Conservation (phyloP, 2,329 filamentous ascomycete species). For the Colletotrichum sp. region DNA sequence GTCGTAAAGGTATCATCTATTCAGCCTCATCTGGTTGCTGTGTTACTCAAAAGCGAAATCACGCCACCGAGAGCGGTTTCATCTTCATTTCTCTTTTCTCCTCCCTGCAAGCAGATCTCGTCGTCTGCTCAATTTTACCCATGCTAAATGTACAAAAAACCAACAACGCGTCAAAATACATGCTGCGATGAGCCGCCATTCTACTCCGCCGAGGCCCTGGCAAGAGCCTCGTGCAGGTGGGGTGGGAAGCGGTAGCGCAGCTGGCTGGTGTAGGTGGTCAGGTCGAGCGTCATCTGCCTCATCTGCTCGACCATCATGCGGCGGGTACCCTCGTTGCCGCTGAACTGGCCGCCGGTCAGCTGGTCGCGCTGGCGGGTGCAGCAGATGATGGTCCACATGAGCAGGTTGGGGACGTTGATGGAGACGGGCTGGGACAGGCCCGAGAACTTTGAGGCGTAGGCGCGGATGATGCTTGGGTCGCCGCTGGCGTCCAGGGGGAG, state of each 20-base stretch:
- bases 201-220: constrained; percentile 76
- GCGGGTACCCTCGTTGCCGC: constrained; percentile 70
- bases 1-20: background rate
- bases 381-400: constrained; percentile 92
- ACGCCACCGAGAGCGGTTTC: background rate
- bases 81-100: background rate
- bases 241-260: constrained; percentile 89
- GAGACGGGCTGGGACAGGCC: constrained; percentile 80
- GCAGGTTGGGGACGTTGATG: constrained; percentile 86
- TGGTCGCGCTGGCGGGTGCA: constrained; percentile 80
- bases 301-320: constrained; percentile 72
- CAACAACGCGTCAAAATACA: background rate
- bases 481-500: constrained; percentile 79
- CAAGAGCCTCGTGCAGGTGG: constrained; percentile 86
- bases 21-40: background rate
- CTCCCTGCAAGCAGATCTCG: background rate
- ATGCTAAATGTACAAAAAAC: background rate
- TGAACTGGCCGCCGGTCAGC: constrained; percentile 74
- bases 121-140: background rate
- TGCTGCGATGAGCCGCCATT: background rate
- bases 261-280: constrained; percentile 93
- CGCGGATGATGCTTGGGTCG: constrained; percentile 79
- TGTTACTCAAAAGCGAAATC: constrained; percentile 14
- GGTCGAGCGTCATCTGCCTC: constrained; percentile 82
- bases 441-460: constrained; percentile 81